A percentile compares a stretch with the other conserved stretches of the same genome.
phyloP scores from a whole-genome alignment of 192 early-diverging fungal species.

The Phycomyces blakesleeanus region DNA sequence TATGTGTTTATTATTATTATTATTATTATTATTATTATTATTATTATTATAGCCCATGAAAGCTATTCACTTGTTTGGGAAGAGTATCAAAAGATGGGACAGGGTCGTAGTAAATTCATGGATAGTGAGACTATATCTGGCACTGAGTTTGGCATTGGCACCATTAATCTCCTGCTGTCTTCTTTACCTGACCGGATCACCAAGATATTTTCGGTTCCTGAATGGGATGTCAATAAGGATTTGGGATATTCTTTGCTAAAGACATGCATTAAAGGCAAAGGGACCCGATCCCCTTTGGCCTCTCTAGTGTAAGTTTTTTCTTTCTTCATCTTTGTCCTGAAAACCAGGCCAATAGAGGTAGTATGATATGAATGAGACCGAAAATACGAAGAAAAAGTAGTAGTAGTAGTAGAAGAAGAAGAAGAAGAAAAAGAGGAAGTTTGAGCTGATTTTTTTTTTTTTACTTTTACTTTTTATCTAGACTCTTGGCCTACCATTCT shows the following conservation, averaged over 20 bases:
- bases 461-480: conserved; percentile 6
- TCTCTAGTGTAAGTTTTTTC: conserved; percentile 41
- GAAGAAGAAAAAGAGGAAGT: no score
- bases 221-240: conserved; percentile 46
- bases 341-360: neutral
- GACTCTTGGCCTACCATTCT: conserved; percentile 27
- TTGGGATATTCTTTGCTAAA: conserved; percentile 47
- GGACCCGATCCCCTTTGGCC: conserved; percentile 47
- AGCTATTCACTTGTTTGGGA: conserved; percentile 48
- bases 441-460: neutral
- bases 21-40: conserved; percentile 1
- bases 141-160: conserved; percentile 44
- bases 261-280: conserved; percentile 38
- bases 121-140: conserved; percentile 49
- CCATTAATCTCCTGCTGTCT: conserved; percentile 43
- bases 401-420: no score
- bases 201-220: conserved; percentile 42
- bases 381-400: no score
- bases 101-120: conserved; percentile 35
- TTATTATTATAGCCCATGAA: conserved; percentile 35
- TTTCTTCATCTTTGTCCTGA: neutral
- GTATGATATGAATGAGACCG: neutral
- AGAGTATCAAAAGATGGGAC: conserved; percentile 49
- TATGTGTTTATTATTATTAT: no score
- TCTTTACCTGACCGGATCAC: conserved; percentile 45